Evolutionary conservation across 164 flowering plant genomes (phyloP).

Genomic region (Sedum album): DNA sequence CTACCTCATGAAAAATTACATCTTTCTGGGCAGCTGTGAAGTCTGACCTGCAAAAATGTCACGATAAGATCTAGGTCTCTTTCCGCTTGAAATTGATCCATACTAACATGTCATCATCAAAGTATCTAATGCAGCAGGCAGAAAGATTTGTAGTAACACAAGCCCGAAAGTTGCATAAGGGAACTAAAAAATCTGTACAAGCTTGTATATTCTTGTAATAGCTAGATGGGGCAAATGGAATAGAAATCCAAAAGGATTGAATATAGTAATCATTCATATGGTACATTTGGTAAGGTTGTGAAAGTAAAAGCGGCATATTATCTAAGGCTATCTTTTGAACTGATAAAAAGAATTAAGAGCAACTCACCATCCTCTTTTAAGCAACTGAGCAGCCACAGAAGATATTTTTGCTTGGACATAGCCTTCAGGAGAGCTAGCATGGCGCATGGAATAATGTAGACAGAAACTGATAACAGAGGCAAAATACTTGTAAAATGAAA

Average conservation of each 20-base stretch:
- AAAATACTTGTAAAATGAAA: background rate
- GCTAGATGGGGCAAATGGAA: background rate
- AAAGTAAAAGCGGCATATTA: no score
- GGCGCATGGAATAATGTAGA: slow-evolving; percentile 57
- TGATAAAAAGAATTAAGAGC: background rate
- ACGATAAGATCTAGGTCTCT: background rate
- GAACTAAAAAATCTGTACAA: background rate
- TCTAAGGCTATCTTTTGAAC: background rate
- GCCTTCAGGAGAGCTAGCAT: slow-evolving; percentile 62
- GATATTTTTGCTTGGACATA: slow-evolving; percentile 84
- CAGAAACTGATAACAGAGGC: slow-evolving; percentile 60
- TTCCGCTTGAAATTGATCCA: background rate
- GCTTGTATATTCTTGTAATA: background rate
- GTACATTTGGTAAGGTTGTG: background rate
- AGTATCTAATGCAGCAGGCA: background rate
- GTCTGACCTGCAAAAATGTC: slow-evolving; percentile 62
- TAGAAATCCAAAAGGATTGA: background rate
- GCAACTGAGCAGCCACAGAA: slow-evolving; percentile 88
- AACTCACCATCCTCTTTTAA: slow-evolving; percentile 92
- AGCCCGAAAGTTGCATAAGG: background rate
- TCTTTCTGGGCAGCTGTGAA: slow-evolving; percentile 66
- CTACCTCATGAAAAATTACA: slow-evolving; percentile 69
- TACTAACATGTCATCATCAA: background rate
- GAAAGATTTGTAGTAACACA: background rate
- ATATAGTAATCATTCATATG: background rate